Evolutionary conservation across 2,329 filamentous ascomycete genomes (phyloP), one percentile per base, ranked within the genome.

Genomic region (Sporothrix humicola): DNA sequence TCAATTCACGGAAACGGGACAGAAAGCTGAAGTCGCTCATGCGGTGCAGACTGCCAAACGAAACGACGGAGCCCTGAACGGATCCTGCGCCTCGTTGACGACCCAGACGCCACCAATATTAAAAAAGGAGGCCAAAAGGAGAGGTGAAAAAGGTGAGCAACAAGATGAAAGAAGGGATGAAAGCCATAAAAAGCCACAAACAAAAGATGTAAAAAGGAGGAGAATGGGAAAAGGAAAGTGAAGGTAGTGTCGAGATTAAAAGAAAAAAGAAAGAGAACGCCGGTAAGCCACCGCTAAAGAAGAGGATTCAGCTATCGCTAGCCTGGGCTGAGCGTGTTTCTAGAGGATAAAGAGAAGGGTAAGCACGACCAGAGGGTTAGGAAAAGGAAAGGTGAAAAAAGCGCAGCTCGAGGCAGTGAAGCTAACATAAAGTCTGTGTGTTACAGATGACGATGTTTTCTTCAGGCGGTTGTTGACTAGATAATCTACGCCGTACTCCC

Each of bases 141-240:
- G 3, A 31, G 23, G 13, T 4, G 23, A 9, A 17, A 26, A n/a
- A 13, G 13, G 13, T 17, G 20, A 37, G 4, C 15, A 26, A 54
- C 8, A 52, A 69, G 48, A 20, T 17, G 13, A 42, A 37, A 46
- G 59, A 20, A 65, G 15, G 13, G 15, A 46, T 37, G 31, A 37
- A 37, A 37, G 31, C 31, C 31, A 37, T 12, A 17, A 20, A 69
- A 17, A 54, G 23, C 48, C 26, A 31, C 23, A 54, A 37, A 50
- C 9, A 52, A 48, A 9, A 37, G 10, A 10, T 5, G 15, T 9
- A 50, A 37, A 13, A 26, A 12, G 31, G 20, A 7, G 3, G 37
- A 50, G 54, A 15, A 26, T 13, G 65, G 48, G 48, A 37, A 17
- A 69, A 48, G 17, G 65, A 69, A 69, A 31, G 31, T 31, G 31